Evolutionary conservation across 352 stramenopile species (phyloP), one percentile per base, ranked within the genome.

Genomic region (Lagenidium giganteum): DNA sequence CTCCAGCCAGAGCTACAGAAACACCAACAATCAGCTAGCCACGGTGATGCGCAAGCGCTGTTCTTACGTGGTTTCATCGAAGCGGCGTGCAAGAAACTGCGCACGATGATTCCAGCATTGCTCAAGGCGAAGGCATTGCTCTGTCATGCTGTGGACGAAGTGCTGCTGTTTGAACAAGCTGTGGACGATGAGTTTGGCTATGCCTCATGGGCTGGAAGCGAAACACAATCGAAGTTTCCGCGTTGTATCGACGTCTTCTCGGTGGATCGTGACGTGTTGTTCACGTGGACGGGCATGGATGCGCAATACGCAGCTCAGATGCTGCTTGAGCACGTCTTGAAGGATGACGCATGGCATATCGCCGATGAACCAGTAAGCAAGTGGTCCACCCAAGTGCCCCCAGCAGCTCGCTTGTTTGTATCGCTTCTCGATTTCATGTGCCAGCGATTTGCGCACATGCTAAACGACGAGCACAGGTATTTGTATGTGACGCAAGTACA

Each of bases 401-500:
- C 39, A 2, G 37, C 45, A 20, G 69, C 69, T 0, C 44, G 67
- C 8, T 57, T 67, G 5, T 74, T 82, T 37, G 58, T 67, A 11
- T 45, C 67, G 21, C 31, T 88, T 13, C 54, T 91, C 8, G 75
- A 88, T 25, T 88, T 87, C 21, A 45, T 91, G 5, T 87, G 65
- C 16, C 68, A 66, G 3, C 73, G 78, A 8, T 86, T 91, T 26
- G 57, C 57, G 11, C 56, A 69, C 21, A 85, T 91, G 55, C 65
- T 61, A 23, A 77, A 60, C 7, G 70, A 85, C 17, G 62, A 84
- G 35, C 72, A 87, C 37, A 61, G 75, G 3, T 88, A 86, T 33
- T n/a, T 91, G 47, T 91, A 91, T 50, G 61, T 91, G 8, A 70
- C 73, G 24, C 75, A 91, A 37, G 78, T 91, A 30, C 64, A 83